These are phyloP conservation scores for Persicaria tinctoria DNA, from an alignment of 148 eudicot genomes.

Conservation along the genomic window DNA sequence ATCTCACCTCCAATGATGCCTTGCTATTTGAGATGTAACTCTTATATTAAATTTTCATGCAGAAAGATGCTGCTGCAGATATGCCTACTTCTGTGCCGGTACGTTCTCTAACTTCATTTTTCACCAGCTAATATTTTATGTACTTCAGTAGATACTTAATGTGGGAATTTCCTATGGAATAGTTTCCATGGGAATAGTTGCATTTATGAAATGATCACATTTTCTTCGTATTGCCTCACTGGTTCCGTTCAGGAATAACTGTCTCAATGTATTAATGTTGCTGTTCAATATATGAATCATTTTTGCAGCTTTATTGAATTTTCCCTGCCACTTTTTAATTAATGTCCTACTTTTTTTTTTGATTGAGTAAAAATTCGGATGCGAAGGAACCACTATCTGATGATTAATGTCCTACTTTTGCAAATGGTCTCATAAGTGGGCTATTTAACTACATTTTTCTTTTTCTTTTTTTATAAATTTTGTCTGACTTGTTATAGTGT, in stretches of 20 bases:
- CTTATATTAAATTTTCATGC: neutral
- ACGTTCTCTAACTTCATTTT: constrained; percentile 17
- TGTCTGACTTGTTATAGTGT: neutral
- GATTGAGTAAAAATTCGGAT: too few relatives aligned
- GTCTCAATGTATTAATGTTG: neutral
- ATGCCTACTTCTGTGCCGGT: constrained; percentile 22
- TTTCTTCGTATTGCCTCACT: neutral
- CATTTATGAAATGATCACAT: neutral
- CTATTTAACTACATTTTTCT: too few relatives aligned
- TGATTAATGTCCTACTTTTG: neutral
- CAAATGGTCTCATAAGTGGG: neutral
- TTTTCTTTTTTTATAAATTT: neutral
- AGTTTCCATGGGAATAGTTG: neutral
- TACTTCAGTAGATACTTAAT: neutral
- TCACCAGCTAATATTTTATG: neutral
- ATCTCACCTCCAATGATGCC: neutral
- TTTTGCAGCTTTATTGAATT: neutral
- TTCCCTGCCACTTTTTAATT: too few relatives aligned
- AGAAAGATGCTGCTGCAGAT: constrained; percentile 26
- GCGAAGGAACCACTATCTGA: too few relatives aligned
- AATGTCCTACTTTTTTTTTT: neutral
- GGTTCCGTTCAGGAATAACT: neutral
- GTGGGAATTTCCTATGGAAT: neutral
- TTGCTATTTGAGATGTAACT: neutral
- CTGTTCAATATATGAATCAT: neutral